A percentile compares a stretch with the other conserved stretches of the same genome.
Evolutionary conservation across 306 rosid genomes (phyloP).

Genomic region (Calophaca sinica): DNA sequence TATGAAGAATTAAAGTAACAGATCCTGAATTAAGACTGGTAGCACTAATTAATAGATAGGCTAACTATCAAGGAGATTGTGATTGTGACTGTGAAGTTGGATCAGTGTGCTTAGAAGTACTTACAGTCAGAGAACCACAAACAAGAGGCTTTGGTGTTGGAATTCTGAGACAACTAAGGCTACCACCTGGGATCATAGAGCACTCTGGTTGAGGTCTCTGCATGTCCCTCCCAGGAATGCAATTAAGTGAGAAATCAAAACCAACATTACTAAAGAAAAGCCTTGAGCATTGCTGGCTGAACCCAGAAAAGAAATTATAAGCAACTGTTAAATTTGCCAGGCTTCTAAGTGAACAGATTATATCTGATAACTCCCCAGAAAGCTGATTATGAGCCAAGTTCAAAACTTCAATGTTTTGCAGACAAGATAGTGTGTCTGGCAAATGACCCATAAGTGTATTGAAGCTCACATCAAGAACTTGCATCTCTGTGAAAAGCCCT

Average conservation of each 20-base stretch:
- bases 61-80: conserved; percentile 58
- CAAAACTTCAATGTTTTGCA: conserved; percentile 78
- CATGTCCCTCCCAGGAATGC: conserved; percentile 83
- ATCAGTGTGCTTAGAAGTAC: conserved; percentile 41
- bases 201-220: conserved; percentile 95
- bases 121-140: conserved; percentile 61
- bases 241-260: conserved; percentile 84
- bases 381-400: conserved; percentile 87
- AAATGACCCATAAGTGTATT: conserved; percentile 87
- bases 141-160: conserved; percentile 77
- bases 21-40: conserved; percentile 53
- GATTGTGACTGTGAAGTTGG: conserved; percentile 56
- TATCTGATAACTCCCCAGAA: conserved; percentile 86
- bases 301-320: conserved; percentile 95
- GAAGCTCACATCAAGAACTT: conserved; percentile 87
- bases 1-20: conserved; percentile 54
- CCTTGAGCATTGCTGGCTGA: conserved; percentile 76
- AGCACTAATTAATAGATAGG: conserved; percentile 51
- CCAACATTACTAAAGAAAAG: conserved; percentile 71
- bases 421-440: conserved; percentile 89
- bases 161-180: conserved; percentile 80
- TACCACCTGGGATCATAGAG: conserved; percentile 80
- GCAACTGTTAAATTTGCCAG: conserved; percentile 83
- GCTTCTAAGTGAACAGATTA: conserved; percentile 72
- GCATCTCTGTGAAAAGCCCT: conserved; percentile 83